Percentiles rank a stretch among this genome's conserved stretches.
Evolutionary conservation across 169 alveolate species (phyloP).

Genomic region (Plasmodium chabaudi): DNA sequence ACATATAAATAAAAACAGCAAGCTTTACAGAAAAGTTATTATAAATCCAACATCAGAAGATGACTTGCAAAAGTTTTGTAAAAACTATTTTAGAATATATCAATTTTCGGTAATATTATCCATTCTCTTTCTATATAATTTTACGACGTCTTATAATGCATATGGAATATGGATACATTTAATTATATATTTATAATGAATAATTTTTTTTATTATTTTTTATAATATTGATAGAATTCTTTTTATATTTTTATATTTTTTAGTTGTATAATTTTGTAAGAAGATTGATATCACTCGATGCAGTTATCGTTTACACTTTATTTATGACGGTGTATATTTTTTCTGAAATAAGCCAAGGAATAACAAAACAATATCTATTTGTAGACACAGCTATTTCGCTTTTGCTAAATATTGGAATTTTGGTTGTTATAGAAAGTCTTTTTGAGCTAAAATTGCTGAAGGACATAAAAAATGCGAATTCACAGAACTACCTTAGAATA

Average conservation of each 20-base stretch:
- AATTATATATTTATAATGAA: too few species aligned
- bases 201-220: too few species aligned
- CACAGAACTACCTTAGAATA: slow-evolving; percentile 72
- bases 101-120: slow-evolving; percentile 49
- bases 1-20: slow-evolving; percentile 33
- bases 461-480: slow-evolving; percentile 70
- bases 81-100: slow-evolving; percentile 73
- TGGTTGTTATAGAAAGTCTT: slow-evolving; percentile 56
- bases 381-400: slow-evolving; percentile 56
- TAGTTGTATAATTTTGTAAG: slow-evolving; percentile 66
- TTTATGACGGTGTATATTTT: slow-evolving; percentile 61
- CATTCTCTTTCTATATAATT: slow-evolving; percentile 6
- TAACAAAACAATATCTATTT: slow-evolving; percentile 33
- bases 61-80: slow-evolving; percentile 74
- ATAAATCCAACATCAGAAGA: slow-evolving; percentile 77
- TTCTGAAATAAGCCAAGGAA: slow-evolving; percentile 59
- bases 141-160: too few species aligned
- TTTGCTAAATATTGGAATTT: slow-evolving; percentile 29
- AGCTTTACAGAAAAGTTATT: slow-evolving; percentile 72
- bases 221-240: too few species aligned
- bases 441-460: slow-evolving; percentile 59
- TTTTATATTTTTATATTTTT: not conserved
- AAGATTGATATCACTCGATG: slow-evolving; percentile 64
- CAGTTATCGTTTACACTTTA: slow-evolving; percentile 49
- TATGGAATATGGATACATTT: too few species aligned